Base-by-base conservation (phyloP, 306 rosid species). In the Lathyrus tuberosus region DNA sequence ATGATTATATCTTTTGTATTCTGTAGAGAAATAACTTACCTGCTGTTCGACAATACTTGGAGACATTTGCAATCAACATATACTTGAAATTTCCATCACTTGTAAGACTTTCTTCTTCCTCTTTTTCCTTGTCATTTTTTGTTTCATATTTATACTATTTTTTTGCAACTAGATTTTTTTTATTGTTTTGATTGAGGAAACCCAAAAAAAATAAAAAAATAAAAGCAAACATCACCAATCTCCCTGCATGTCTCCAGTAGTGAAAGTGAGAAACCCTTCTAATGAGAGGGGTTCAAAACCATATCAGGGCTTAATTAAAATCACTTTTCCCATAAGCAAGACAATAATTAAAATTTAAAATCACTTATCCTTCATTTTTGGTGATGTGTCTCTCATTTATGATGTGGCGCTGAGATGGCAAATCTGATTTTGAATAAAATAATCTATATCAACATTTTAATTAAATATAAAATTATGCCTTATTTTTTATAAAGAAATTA, bases 11-110 rank as follows among this genome's bases (percentile, higher is more conserved):
- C 33, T 41, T 57, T 57, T 75, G 52, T 70, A 40, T 75, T 69
- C 20, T 81, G 86, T 91, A 93, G 98, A 86, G 94, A 76, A 90
- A 90, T 83, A 93, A 93, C 80, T 77, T 93, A 71, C 98, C 98
- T 33, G 95, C 97, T 57, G 94, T 93, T 66, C 96, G 97, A 38
- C 98, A 93, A 78, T 93, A 93, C 82, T 76, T 93, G 73, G 98
- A 93, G 85, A 93, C 98, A 62, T 93, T 90, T 80, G 91, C 97
- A 70, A 90, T 93, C 67, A 90, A 85, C 73, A 81, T 88, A 61
- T 90, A 88, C 91, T 84, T 93, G 83, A 93, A 84, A 86, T 90
- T 90, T 79, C 97, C 98, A 40, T 60, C 76, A 14, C 80, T 90
- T 79, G 98, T 93, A 84, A 82, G 90, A 26, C 62, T 17, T 53